Base-by-base conservation (phyloP, 2,329 filamentous ascomycete genomes). In the Ceratocystis destructans region DNA sequence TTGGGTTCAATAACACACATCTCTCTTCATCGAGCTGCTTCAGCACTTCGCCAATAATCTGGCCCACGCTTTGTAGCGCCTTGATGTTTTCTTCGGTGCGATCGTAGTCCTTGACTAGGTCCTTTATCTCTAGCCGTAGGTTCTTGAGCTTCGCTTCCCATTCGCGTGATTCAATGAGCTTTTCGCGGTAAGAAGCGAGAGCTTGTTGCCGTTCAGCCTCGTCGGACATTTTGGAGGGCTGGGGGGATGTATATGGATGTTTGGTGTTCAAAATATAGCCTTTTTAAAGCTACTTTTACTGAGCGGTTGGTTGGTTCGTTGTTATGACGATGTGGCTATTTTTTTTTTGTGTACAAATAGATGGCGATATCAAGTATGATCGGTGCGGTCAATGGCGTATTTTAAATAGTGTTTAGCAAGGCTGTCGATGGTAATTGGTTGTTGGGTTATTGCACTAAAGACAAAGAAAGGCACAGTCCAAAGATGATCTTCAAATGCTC, bases 11-110 rank as follows among this genome's bases (percentile, higher is more conserved):
- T 2, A 12, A 31, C 64, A 76, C 80, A 96, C 93, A 99, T 87
- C 94, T 83, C 82, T 99, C 95, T 73, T 99, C 94, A 74, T 99
- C 94, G 70, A 99, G 83, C 80, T 99, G 95, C 81, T 99, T 99
- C 74, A 99, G 80, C 69, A 99, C 95, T 79, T 99, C 94, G 72
- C 94, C 94, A 76, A 99, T 97, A 77, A 99, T 99, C 80, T 99
- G 94, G 63, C 94, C 94, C 66, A 99, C 94, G 76, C 94, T 97
- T 80, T 99, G 94, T 73, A 99, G 80, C 71, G 94, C 94, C 82
- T 99, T 99, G 82, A 99, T 97, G 79, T 97, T 97, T 71, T 99
- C 95, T 76, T 99, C 94, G 65, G 94, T 97, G 71, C 93, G 86
- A 76, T 99, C 93, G 74, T 92, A 99, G 73, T 97, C 92, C 74